Evolutionary conservation across 371 early-diverging fungal genomes (phyloP).

Genomic region (Fennellomyces sp.): DNA sequence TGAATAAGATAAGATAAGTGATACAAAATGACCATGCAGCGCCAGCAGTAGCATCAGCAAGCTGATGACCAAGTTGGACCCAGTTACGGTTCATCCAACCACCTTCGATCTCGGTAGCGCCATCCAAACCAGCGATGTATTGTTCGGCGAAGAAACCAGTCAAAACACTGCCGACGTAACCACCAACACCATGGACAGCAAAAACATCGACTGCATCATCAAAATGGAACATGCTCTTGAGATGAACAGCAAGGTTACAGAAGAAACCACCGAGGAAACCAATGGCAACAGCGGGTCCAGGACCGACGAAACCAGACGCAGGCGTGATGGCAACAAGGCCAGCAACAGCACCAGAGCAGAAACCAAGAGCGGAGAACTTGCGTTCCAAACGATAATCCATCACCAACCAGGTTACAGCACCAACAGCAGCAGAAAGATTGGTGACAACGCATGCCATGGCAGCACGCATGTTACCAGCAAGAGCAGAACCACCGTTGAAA

Average conservation of each 20-base stretch:
- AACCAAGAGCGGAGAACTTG: conserved; percentile 85
- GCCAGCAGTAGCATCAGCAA: conserved; percentile 77
- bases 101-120: conserved; percentile 64
- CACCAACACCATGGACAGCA: conserved; percentile 90
- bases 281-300: conserved; percentile 81
- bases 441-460: conserved; percentile 86
- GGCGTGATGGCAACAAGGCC: conserved; percentile 96
- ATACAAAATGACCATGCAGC: conserved; percentile 81
- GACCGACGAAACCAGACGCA: conserved; percentile 85
- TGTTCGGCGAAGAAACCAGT: conserved; percentile 91
- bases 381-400: conserved; percentile 77
- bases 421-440: conserved; percentile 83
- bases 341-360: conserved; percentile 92
- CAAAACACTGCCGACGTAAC: conserved; percentile 77
- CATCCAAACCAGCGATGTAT: conserved; percentile 77
- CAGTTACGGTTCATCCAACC: conserved; percentile 88
- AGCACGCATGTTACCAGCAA: conserved; percentile 81
- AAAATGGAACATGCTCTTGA: conserved; percentile 81
- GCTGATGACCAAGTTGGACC: conserved; percentile 81
- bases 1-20: conserved; percentile 72
- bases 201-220: conserved; percentile 92
- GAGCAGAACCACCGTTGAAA: conserved; percentile 88
- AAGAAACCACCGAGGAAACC: conserved; percentile 74
- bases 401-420: conserved; percentile 83
- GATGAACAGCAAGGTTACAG: conserved; percentile 78